phyloP scores from a whole-genome alignment of 768 basidiomycete species.

The Macrolepiota dolichaula region DNA sequence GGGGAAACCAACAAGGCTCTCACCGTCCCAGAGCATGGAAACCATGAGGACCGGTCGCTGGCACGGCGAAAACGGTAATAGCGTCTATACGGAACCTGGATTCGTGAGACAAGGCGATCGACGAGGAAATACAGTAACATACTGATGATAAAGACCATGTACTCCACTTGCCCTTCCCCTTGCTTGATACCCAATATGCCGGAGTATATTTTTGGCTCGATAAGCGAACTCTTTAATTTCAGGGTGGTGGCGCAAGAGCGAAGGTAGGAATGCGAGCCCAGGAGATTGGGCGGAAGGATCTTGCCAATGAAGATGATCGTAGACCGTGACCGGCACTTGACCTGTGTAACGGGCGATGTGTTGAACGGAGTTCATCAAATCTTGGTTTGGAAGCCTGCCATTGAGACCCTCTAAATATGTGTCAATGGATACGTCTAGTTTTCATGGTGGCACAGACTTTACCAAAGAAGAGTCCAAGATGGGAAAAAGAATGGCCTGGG shows the following conservation, averaged over 20 bases:
- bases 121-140: slow-evolving; percentile 17
- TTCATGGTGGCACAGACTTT: slow-evolving; percentile 19
- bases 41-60: slow-evolving; percentile 89
- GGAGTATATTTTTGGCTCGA: slow-evolving; percentile 62
- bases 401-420: slow-evolving; percentile 79
- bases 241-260: slow-evolving; percentile 33
- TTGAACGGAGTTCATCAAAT: slow-evolving; percentile 81
- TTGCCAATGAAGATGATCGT: slow-evolving; percentile 65
- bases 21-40: slow-evolving; percentile 91
- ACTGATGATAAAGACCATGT: slow-evolving; percentile 90
- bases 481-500: slow-evolving; percentile 94
- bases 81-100: slow-evolving; percentile 90
- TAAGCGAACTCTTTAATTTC: slow-evolving; percentile 50
- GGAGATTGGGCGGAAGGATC: slow-evolving; percentile 30
- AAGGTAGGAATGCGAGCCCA: slow-evolving; percentile 40
- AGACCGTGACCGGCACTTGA: slow-evolving; percentile 74
- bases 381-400: slow-evolving; percentile 94
- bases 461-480: slow-evolving; percentile 96
- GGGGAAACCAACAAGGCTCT: slow-evolving; percentile 18
- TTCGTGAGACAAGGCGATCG: slow-evolving; percentile 4
- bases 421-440: slow-evolving; percentile 6
- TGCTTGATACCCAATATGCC: slow-evolving; percentile 72
- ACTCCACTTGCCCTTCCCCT: slow-evolving; percentile 81
- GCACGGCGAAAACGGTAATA: slow-evolving; percentile 84
- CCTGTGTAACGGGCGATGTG: slow-evolving; percentile 70